A percentile compares a stretch with the other conserved stretches of the same genome.
Conservation (phyloP, 192 early-diverging fungal genomes). For the Podila epigama region DNA sequence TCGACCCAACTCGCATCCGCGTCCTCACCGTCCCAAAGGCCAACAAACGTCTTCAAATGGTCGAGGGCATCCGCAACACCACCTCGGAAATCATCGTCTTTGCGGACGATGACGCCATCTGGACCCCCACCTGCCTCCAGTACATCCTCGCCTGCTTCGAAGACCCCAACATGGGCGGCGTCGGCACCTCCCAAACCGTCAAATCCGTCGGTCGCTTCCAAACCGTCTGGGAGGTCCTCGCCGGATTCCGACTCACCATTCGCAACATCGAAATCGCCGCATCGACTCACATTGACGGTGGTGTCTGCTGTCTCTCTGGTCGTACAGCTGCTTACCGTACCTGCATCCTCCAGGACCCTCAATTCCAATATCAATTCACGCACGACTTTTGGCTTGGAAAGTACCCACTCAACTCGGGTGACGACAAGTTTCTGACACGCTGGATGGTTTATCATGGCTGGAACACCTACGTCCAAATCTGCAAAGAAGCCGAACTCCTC, state of each 20-base stretch:
- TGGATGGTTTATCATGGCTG: conserved; percentile 77
- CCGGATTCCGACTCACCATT: conserved; percentile 73
- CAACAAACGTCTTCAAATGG: conserved; percentile 77
- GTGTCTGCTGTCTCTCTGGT: conserved; percentile 76
- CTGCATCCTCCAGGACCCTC: conserved; percentile 71
- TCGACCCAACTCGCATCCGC: conserved; percentile 59
- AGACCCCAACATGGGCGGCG: conserved; percentile 73
- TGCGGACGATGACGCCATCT: conserved; percentile 75
- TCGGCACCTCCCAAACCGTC: conserved; percentile 71
- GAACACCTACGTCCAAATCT: conserved; percentile 74
- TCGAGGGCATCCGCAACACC: conserved; percentile 68
- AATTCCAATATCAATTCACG: conserved; percentile 74
- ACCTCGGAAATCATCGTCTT: conserved; percentile 72
- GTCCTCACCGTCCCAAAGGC: conserved; percentile 66
- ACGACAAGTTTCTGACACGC: conserved; percentile 79
- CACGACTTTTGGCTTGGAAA: conserved; percentile 78
- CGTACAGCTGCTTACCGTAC: conserved; percentile 77
- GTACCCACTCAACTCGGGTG: conserved; percentile 76
- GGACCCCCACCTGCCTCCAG: conserved; percentile 66
- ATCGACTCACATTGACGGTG: conserved; percentile 78
- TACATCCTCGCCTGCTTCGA: conserved; percentile 79
- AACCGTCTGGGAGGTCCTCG: conserved; percentile 77
- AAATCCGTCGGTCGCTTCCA: conserved; percentile 63
- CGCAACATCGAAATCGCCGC: conserved; percentile 79
- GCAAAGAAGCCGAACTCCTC: conserved; percentile 68